Percentiles rank a stretch among this genome's conserved stretches.
Conservation (phyloP, 2,329 filamentous ascomycete genomes). For the Ophiostoma fasciatum region DNA sequence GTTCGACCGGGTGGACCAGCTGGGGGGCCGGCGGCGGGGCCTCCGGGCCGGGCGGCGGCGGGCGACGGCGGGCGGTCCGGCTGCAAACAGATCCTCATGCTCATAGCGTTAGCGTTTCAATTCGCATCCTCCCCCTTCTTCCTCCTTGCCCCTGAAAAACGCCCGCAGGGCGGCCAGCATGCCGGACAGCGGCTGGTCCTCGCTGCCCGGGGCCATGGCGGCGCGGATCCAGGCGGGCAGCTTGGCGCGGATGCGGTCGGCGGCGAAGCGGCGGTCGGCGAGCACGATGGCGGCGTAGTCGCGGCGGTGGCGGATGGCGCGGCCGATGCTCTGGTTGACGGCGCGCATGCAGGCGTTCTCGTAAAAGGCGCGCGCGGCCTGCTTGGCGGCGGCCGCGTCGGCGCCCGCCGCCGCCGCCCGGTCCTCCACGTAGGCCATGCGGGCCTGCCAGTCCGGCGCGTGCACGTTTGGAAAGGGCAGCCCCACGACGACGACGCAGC, state of each 20-base stretch:
- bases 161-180: conserved; percentile 41
- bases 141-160: conserved; percentile 31
- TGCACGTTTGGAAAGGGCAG: conserved; percentile 85
- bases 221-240: conserved; percentile 78
- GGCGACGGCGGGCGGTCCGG: too few species aligned
- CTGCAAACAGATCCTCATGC: too few species aligned
- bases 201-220: conserved; percentile 41
- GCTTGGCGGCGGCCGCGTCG: conserved; percentile 25
- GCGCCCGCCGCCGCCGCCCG: neutral
- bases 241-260: conserved; percentile 58
- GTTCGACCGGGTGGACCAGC: conserved; percentile 11
- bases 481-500: conserved; percentile 82
- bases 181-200: conserved; percentile 36
- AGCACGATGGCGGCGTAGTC: conserved; percentile 89
- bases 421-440: conserved; percentile 71
- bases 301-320: conserved; percentile 72
- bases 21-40: conserved; percentile 7
- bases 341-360: conserved; percentile 94
- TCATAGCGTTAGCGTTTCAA: too few species aligned
- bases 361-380: conserved; percentile 63
- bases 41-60: too few species aligned
- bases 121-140: neutral
- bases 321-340: conserved; percentile 90
- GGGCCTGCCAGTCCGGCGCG: conserved; percentile 84
- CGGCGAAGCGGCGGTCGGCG: conserved; percentile 67